Conservation (phyloP, 2,329 filamentous ascomycete genomes). For the Hymenoscyphus fraxineus region DNA sequence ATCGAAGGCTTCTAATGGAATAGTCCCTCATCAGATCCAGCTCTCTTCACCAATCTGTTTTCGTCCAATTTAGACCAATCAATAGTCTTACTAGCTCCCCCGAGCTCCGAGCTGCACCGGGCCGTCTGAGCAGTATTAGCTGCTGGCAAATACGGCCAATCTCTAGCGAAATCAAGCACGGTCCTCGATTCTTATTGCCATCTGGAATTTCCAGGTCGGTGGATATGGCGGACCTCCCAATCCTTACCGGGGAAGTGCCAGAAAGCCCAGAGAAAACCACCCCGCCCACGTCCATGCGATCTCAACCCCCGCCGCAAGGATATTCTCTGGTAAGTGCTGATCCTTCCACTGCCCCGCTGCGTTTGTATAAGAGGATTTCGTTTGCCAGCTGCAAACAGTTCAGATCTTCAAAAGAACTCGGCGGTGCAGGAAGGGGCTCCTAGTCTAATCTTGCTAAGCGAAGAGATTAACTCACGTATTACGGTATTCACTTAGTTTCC, state of each 20-base stretch:
- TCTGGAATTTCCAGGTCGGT: background rate
- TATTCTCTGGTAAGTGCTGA: constrained; percentile 18
- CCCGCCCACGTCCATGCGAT: constrained; percentile 1
- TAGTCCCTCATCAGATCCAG: background rate
- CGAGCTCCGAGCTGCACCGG: background rate
- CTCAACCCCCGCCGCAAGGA: constrained; percentile 9
- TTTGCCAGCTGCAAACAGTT: background rate
- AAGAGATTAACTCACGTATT: constrained; percentile 13
- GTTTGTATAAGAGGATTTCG: constrained; percentile 9
- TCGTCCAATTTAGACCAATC: background rate
- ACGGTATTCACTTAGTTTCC: constrained; percentile 18
- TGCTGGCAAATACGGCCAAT: background rate
- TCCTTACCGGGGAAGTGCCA: background rate
- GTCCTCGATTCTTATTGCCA: background rate
- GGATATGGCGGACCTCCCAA: constrained; percentile 2
- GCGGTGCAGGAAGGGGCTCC: background rate
- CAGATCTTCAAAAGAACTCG: constrained; percentile 3
- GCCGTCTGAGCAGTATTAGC: background rate
- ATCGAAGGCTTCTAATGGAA: background rate
- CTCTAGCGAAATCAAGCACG: background rate
- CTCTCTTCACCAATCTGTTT: background rate
- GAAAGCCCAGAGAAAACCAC: constrained; percentile 5
- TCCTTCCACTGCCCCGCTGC: background rate
- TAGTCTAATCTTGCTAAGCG: background rate
- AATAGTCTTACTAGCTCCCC: background rate